Conservation (phyloP, 1,284 basidiomycete genomes). For the Pseudozyma tsukubaensis region DNA sequence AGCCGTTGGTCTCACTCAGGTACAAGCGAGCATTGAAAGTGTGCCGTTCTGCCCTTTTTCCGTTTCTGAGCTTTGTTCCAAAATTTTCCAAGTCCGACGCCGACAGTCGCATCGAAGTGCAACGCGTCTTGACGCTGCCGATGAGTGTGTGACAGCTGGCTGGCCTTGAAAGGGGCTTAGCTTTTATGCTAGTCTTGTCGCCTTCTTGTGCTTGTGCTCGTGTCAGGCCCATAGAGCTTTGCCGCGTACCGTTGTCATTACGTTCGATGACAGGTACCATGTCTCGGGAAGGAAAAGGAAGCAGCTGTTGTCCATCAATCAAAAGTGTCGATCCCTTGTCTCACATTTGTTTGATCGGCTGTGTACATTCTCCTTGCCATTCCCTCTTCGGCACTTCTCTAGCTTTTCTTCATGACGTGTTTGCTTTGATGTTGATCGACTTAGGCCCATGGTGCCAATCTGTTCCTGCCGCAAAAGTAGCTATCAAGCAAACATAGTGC, state of each 20-base stretch:
- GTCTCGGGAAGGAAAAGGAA: not conserved
- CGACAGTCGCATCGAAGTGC: slow-evolving; percentile 6
- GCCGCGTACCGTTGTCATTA: no score
- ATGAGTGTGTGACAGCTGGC: not conserved
- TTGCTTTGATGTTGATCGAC: not conserved
- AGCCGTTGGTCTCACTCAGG: not conserved
- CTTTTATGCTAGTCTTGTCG: no score
- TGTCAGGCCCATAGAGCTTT: no score
- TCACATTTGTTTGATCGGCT: not conserved
- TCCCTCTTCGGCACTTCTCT: not conserved
- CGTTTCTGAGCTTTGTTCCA: not conserved
- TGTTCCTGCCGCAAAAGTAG: no score
- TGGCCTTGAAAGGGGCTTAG: no score
- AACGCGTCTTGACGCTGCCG: not conserved
- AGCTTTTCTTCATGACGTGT: not conserved
- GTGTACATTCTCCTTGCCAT: not conserved
- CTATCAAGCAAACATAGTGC: no score
- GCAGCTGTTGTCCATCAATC: not conserved
- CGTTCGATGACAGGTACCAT: not conserved
- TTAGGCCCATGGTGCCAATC: no score
- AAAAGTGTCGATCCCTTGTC: not conserved
- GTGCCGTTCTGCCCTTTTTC: not conserved
- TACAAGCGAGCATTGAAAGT: not conserved
- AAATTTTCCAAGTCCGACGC: slow-evolving; percentile 21
- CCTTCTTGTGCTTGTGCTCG: no score